Evolutionary conservation across 2,329 filamentous ascomycete species (phyloP), one percentile per base, ranked within the genome.

Genomic region (Xylaria hypoxylon): DNA sequence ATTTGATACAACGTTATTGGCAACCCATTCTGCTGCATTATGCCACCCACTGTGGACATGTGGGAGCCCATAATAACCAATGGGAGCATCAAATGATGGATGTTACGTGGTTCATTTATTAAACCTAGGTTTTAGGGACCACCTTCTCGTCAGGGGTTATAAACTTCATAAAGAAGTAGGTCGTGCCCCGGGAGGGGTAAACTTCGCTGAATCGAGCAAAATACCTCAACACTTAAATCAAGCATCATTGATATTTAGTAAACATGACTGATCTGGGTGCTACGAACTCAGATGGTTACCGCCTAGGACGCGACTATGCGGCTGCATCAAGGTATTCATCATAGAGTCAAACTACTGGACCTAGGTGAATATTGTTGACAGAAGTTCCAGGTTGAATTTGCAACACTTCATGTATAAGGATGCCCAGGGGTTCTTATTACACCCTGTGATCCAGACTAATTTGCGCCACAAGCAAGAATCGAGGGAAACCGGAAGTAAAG

Each of bases 341-440:
- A 38, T 22, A 15, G 2, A 19, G 17, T 5, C 42, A 1, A 11
- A 26, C 11, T 7, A n/a, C 10, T 19, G 51, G 7, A 31, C 10
- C 6, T 2, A 5, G 5, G 38, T 28, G 17, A n/a, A 35, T 47
- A 8, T 19, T n/a, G 24, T 19, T 64, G n/a, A 69, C 57, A 44
- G 33, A 6, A 24, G 1, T 15, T 35, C 7, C 7, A 69, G 67
- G 33, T 48, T 67, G 28, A 69, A 69, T 26, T 38, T 69, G 17
- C 64, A 69, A 42, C 67, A 67, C 33, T 69, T 52, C 40, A 33
- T 67, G 53, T 69, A 35, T 3, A 69, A 59, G 45, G 61, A 62
- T 35, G 48, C 67, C 28, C 60, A 67, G 13, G 42, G 42, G 11
- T 69, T 62, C 50, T 44, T 67, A 13, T 28, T 69, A 22, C 67